Base-by-base conservation (phyloP, 1,284 basidiomycete genomes). In the Coriolopsis trogii region DNA sequence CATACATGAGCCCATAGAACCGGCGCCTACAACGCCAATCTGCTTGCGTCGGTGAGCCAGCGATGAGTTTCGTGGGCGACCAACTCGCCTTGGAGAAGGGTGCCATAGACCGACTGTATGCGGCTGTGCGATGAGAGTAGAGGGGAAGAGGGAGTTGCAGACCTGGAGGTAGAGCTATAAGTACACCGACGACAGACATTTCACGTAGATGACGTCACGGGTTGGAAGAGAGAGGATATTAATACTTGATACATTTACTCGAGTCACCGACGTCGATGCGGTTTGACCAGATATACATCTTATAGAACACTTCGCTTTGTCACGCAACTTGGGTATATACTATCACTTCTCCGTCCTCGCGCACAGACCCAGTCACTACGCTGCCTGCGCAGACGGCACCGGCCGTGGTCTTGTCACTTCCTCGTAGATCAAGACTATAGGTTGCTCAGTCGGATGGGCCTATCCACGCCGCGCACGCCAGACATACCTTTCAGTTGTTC, bases 401-500 rank as follows among this genome's bases (percentile, higher is more conserved):
- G n/a, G 41, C 21, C 62, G 59, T 18, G 65, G 64, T 42, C 55
- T 60, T 21, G 61, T 80, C 62, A 84, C 81, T 62, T 85, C 82
- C 55, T 84, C 80, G 61, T 83, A 84, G 28, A 85, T 75, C 36
- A 85, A 73, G 58, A 80, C 80, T 72, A 79, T 20, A 49, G 23
- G 48, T 20, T 2, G 18, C 29, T 7, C 4, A 18, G 36, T 46
- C 24, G 41, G 21, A 26, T 37, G 8, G 4, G 15, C 26, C 12
- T 13, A 28, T 15, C 10, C 23, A 24, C 18, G 3, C 16, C 8
- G 15, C 6, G 24, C 26, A 3, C 16, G 20, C 6, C 26, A 33
- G 13, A 70, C 81, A 60, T 47, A 89, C 89, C 74, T 78, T 90
- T 90, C 43, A 90, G 67, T 49, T 84, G 61, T 61, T 89, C 88